Evolutionary conservation across 805 yeast species (phyloP).

Genomic region (Candida gorgasii): DNA sequence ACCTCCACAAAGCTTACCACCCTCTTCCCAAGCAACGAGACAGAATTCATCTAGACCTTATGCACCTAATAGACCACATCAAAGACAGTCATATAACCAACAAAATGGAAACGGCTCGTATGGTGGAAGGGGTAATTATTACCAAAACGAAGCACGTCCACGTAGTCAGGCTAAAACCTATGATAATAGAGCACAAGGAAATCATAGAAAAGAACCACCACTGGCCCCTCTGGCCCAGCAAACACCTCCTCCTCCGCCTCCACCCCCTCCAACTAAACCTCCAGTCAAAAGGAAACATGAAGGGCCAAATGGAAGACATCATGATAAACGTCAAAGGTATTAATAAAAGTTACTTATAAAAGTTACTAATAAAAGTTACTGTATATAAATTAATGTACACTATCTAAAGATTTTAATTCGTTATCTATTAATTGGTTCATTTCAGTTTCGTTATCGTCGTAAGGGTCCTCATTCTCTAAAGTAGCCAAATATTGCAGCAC

Average conservation of each 20-base stretch:
- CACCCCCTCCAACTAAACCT: constrained; percentile 15
- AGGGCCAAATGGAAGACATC: constrained; percentile 14
- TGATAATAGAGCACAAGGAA: constrained; percentile 8
- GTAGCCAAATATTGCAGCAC: constrained; percentile 31
- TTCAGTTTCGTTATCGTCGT: constrained; percentile 6
- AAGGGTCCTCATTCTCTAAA: constrained; percentile 15
- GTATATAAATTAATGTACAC: constrained; percentile 1
- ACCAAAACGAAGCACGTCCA: constrained; percentile 1
- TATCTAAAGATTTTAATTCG: constrained; percentile 12
- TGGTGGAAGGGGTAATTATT: not conserved
- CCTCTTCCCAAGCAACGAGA: constrained; percentile 2
- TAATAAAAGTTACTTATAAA: not conserved
- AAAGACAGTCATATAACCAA: not conserved
- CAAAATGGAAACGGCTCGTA: not conserved
- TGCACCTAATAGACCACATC: not conserved
- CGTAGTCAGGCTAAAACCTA: constrained; percentile 7
- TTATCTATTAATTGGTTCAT: constrained; percentile 15
- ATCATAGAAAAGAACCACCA: constrained; percentile 10
- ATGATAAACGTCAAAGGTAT: constrained; percentile 30
- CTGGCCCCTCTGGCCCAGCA: constrained; percentile 29
- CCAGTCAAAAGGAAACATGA: constrained; percentile 26
- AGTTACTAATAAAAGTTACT: constrained; percentile 18
- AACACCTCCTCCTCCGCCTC: constrained; percentile 30
- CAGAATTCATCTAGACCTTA: not conserved
- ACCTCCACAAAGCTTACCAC: constrained; percentile 14